phyloP scores from a whole-genome alignment of 345 rosid genomes.

The Citrus maxima region DNA sequence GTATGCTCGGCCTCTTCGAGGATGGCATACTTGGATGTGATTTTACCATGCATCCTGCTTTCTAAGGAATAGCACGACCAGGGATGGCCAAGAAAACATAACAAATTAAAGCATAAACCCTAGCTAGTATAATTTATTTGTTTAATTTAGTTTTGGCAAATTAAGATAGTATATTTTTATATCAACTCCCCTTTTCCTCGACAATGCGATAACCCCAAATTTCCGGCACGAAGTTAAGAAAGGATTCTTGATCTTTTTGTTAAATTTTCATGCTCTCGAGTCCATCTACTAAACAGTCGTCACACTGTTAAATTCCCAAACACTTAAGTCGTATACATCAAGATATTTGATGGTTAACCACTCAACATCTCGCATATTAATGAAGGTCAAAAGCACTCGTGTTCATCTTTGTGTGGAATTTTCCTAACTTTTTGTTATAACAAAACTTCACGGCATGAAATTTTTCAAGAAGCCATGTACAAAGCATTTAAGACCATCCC shows the following conservation, averaged over 20 bases:
- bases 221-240: background rate
- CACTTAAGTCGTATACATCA: background rate
- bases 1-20: too few species aligned
- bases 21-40: too few species aligned
- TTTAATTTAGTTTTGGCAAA: too few species aligned
- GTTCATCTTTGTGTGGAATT: background rate
- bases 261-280: background rate
- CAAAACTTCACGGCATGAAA: background rate
- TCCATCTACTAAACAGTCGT: background rate
- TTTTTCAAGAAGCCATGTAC: background rate
- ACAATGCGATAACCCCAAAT: background rate
- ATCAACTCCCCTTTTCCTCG: background rate
- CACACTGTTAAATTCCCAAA: background rate
- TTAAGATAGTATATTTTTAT: too few species aligned
- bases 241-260: background rate
- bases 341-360: background rate
- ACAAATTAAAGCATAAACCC: background rate
- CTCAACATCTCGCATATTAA: background rate
- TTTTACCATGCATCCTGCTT: too few species aligned
- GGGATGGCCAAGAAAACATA: background rate
- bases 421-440: too few species aligned
- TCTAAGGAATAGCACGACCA: too few species aligned
- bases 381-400: background rate
- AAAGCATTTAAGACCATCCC: background rate
- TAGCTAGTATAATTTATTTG: too few species aligned